Base-by-base conservation (phyloP, 495 filamentous ascomycete genomes). In the Lophiotrema nucula region DNA sequence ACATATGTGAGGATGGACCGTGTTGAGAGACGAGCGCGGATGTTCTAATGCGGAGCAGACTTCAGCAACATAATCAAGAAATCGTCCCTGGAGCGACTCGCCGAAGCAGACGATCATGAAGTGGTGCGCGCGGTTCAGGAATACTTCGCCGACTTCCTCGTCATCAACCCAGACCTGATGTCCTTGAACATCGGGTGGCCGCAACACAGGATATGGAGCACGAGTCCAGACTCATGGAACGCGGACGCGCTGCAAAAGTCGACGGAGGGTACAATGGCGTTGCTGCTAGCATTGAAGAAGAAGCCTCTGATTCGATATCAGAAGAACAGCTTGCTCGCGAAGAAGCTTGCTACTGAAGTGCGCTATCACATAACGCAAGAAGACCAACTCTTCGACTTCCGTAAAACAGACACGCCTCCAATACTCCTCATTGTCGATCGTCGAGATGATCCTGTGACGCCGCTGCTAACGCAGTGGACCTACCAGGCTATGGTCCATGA, bases 401-500 rank as follows among this genome's bases (percentile, higher is more conserved):
- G 92, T 69, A 92, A 88, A 69, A 88, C 88, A 45, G 93, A 98
- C 73, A 98, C 93, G 1, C 88, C 95, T 1, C 95, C 95, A 0
- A 89, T 98, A 64, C 77, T 98, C 3, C 77, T 98, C 47, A 83
- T 98, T 47, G 72, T 97, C 16, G 93, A 98, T 73, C 83, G 93
- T 27, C 82, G 93, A 70, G 92, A 97, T 70, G 93, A 98, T 62
- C 95, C 93, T 1, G 86, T 97, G 38, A 98, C 93, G n/a, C 93
- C 93, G 0, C 73, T 98, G 23, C 80, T 98, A 42, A 95, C 89
- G 10, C 93, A 98, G 70, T 98, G 93, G 93, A 97, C 93, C 25
- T 98, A 98, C 70, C 93, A 97, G 71, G 95, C 95, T 8, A 97
- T 97, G 93, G 95, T 97, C 1, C 93, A 98, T 68, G 93, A 97